Evolutionary conservation across 2,329 filamentous ascomycete genomes (phyloP), one percentile per base, ranked within the genome.

Genomic region (Fusarium citri): DNA sequence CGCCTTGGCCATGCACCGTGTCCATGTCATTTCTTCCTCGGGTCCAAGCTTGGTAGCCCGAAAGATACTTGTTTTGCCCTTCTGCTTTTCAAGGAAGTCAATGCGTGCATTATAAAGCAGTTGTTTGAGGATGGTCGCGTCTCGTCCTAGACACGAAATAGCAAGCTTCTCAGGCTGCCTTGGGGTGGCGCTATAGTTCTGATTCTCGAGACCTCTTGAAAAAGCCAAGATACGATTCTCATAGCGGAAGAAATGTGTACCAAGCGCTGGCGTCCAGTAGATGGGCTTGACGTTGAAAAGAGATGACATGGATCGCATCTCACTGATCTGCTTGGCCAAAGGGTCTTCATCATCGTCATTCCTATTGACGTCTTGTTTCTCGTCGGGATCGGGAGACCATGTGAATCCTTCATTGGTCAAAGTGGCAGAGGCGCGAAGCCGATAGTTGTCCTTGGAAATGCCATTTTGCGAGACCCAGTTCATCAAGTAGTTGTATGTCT

Each of bases 401-500:
- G 31, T 37, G 16, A 37, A 37, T 5, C 31, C 31, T n/a, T 37
- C 31, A 11, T 37, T 37, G 16, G 31, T 37, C 31, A 37, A 6
- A n/a, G 31, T 37, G 4, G 16, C 31, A 37, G 31, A 37, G 9
- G 31, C 31, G 5, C 31, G 31, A 16, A 37, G 31, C 9, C 18
- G 67, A 71, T 16, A 70, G 47, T 28, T 34, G 1, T 37, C 31
- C 16, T 37, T 37, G 9, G 31, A 37, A 8, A 37, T 65, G 30
- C 26, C 53, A 20, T 70, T 53, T 9, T 25, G 37, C 12, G 63
- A 54, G 18, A 60, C 67, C 67, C 67, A 71, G 25, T 47, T 55
- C 67, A 70, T 70, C 22, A 70, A 37, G 28, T 64, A 57, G 9
- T 42, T 68, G 9, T 68, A 70, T 4, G 68, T 53, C 34, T 70